Evolutionary conservation across 2,329 filamentous ascomycete species (phyloP), one percentile per base, ranked within the genome.

Genomic region (Fusarium sp.): DNA sequence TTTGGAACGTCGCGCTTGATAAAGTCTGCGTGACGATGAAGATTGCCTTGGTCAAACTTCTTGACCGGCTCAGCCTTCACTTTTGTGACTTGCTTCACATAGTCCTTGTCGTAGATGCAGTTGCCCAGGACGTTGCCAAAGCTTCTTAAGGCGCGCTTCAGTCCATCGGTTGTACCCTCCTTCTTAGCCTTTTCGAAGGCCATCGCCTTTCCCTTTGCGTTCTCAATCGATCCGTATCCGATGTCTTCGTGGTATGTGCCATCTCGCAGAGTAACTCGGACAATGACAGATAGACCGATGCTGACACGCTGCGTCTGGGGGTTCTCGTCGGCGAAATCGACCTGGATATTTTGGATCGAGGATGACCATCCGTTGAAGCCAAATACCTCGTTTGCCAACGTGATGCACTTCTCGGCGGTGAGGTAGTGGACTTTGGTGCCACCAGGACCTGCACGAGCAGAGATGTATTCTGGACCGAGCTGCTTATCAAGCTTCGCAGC

Each of bases 141-240:
- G 69, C 90, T 97, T 64, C 95, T 87, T 75, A 99, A 78, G 1
- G 96, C 89, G 71, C 96, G 87, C 81, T 99, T 99, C 77, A 99
- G 78, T 1, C 90, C 96, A 81, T 99, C 96, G 9, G 96, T 98
- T 3, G 93, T 96, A 7, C 93, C 96, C 82, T 98, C 94, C 79
- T 99, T 99, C 83, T 98, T 99, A 1, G 96, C 94, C 81, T 99
- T 99, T 79, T 99, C 96, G 75, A 98, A 99, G 0, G 95, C 96
- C 56, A 92, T 91, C 3, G 94, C 95, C 81, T 99, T 99, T 61
- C 93, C 92, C 80, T 95, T 96, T 79, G 91, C 93, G 76, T 99
- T 99, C 79, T 98, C 95, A 73, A 97, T 97, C 72, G 96, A 92
- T 7, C 96, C 96, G 76, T 99, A 99, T 27, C 96, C 96, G 67